Evolutionary conservation across 148 eudicot species (phyloP).

Genomic region (Silene conica): DNA sequence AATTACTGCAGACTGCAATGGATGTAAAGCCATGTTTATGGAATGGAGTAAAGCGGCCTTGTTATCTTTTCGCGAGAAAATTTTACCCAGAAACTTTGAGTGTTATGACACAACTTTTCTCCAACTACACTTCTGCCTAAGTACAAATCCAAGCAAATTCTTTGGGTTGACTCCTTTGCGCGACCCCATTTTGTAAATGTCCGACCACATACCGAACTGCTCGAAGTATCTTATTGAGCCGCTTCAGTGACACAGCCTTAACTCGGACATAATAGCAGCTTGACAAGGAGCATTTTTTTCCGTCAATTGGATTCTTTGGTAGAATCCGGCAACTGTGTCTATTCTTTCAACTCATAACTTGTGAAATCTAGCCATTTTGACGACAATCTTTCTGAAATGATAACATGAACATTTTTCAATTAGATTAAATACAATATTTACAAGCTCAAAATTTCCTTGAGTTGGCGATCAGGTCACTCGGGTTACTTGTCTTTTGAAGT

Average conservation of each 20-base stretch:
- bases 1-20: constrained; percentile 46
- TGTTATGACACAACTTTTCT: constrained; percentile 51
- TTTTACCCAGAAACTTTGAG: constrained; percentile 80
- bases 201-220: constrained; percentile 17
- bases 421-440: constrained; percentile 9
- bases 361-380: constrained; percentile 27
- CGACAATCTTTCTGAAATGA: constrained; percentile 8
- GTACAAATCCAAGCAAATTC: constrained; percentile 15
- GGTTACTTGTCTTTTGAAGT: no score
- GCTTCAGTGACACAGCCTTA: neutral
- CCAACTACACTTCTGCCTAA: constrained; percentile 58
- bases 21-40: constrained; percentile 59
- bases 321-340: constrained; percentile 27
- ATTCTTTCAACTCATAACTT: constrained; percentile 25
- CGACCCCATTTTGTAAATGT: constrained; percentile 33
- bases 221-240: neutral
- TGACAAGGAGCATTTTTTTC: neutral
- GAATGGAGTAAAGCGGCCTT: constrained; percentile 81
- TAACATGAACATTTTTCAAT: neutral
- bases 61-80: constrained; percentile 88
- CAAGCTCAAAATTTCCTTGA: no score
- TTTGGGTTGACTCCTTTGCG: constrained; percentile 19
- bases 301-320: constrained; percentile 14
- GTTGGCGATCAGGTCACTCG: no score
- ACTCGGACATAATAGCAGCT: constrained; percentile 17